Base-by-base conservation (phyloP, 2,329 filamentous ascomycete species). In the Aureobasidium sp. region DNA sequence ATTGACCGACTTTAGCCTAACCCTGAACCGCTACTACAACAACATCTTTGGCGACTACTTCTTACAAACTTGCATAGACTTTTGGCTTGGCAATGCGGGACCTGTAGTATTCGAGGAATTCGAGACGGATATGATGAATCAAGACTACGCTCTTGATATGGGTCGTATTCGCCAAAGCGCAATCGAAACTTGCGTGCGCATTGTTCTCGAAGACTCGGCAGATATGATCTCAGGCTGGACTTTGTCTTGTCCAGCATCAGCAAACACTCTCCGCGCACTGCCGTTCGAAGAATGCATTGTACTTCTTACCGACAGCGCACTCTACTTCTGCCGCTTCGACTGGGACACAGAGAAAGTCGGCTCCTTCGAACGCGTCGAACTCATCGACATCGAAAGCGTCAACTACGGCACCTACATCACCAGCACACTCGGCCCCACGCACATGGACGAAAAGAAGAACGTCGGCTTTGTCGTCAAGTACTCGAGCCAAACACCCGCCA, bases 41-140 rank as follows among this genome's bases (percentile, higher is more conserved):
- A 97, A 96, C 66, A 94, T 97, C 75, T 91, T 99, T 66, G 96
- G 96, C 67, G 94, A 99, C 75, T 97, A 96, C 74, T 97, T 97
- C 74, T 89, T 92, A 27, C 94, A 99, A 73, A 90, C 91, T 0
- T 90, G 90, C 55, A 96, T 99, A 66, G 94, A 99, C 72, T 97
- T 94, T 70, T 82, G 96, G 4, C 83, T 97, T 0, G 94, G 94
- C 25, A 94, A 94, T 67, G 90, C 95, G 11, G 91, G 88, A 0
- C 87, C 86, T 1, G 80, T 86, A 16, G 88, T 96, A 3, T 97
- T 97, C 71, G 89, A 93, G 62, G 94, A 99, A 67, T 99, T 99
- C 65, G 91, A 97, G 70, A 86, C 88, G 16, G 89, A 92, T 67
- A 91, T 99, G 85, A 95, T 92, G 83, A 92, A 87, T 47, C 88